Percentiles rank a stretch among this genome's conserved stretches.
Evolutionary conservation across 192 early-diverging fungal genomes (phyloP).

Genomic region (Lobosporangium transversale): DNA sequence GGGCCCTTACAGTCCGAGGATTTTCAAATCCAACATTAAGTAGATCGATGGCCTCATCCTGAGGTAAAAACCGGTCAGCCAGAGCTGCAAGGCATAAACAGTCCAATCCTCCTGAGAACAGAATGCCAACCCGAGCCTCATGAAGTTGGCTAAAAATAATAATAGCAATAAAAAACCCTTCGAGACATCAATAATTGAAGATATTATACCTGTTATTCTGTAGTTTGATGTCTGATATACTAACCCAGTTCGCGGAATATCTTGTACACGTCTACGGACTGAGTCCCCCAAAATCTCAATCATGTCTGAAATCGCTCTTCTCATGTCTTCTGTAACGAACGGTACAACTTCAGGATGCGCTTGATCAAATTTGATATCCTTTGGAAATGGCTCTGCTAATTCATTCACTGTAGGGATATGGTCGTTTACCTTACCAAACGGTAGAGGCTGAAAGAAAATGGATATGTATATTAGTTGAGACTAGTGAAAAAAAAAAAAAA

Average conservation of each 20-base stretch:
- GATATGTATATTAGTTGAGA: neutral
- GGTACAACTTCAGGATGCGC: conserved; percentile 42
- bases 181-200: too few relatives aligned
- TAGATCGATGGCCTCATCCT: conserved; percentile 84
- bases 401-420: conserved; percentile 33
- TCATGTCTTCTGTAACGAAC: conserved; percentile 51
- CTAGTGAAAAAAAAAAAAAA: neutral
- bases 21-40: conserved; percentile 98
- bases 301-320: conserved; percentile 49
- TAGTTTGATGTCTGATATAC: neutral
- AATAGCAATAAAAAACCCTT: conserved; percentile 8
- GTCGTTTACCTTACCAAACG: conserved; percentile 59
- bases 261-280: conserved; percentile 55
- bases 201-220: neutral
- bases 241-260: conserved; percentile 61
- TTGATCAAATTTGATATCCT: conserved; percentile 23
- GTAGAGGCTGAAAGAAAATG: conserved; percentile 40
- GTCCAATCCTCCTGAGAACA: conserved; percentile 97
- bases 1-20: conserved; percentile 70
- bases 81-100: conserved; percentile 91
- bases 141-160: conserved; percentile 1
- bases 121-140: conserved; percentile 71
- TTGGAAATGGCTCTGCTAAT: conserved; percentile 37
- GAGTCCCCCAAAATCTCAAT: conserved; percentile 56
- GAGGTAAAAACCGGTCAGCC: conserved; percentile 74